phyloP scores from a whole-genome alignment of 169 alveolate genomes.

The Pseudocohnilembus persalinus region DNA sequence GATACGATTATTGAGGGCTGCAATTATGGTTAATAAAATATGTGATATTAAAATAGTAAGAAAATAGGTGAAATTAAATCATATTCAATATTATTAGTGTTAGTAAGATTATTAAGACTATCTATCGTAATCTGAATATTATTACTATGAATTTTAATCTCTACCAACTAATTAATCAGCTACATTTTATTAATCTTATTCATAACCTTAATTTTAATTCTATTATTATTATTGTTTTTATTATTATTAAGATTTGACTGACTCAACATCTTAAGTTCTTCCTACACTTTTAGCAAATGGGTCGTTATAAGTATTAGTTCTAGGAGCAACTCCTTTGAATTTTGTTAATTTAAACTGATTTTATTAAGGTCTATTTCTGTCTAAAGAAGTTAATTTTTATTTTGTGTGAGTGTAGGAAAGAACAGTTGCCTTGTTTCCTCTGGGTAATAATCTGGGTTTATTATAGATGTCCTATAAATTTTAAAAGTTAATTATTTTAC shows the following conservation, averaged over 20 bases:
- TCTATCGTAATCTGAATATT: too few species aligned
- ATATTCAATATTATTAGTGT: too few species aligned
- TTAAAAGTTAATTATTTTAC: too few species aligned
- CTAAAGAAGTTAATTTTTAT: constrained; percentile 23
- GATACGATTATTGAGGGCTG: too few species aligned
- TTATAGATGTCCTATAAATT: neutral
- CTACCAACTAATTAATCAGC: too few species aligned
- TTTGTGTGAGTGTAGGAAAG: constrained; percentile 29
- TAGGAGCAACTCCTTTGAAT: constrained; percentile 40
- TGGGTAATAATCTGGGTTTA: constrained; percentile 25
- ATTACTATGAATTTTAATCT: too few species aligned
- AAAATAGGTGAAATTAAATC: too few species aligned
- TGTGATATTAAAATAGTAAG: too few species aligned
- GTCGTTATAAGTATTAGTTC: constrained; percentile 35
- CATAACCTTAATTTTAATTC: neutral
- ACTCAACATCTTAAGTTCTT: constrained; percentile 8
- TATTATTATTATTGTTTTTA: too few species aligned
- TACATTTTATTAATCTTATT: too few species aligned
- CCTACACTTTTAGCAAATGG: constrained; percentile 26
- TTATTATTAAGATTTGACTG: neutral
- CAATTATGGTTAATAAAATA: too few species aligned
- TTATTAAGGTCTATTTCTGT: constrained; percentile 21
- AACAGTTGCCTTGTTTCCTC: constrained; percentile 35
- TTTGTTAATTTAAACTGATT: constrained; percentile 39
- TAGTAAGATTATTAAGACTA: too few species aligned